These are phyloP conservation scores for Mucor indicus DNA, from an alignment of 371 early-diverging fungal genomes.

Conservation along the genomic window DNA sequence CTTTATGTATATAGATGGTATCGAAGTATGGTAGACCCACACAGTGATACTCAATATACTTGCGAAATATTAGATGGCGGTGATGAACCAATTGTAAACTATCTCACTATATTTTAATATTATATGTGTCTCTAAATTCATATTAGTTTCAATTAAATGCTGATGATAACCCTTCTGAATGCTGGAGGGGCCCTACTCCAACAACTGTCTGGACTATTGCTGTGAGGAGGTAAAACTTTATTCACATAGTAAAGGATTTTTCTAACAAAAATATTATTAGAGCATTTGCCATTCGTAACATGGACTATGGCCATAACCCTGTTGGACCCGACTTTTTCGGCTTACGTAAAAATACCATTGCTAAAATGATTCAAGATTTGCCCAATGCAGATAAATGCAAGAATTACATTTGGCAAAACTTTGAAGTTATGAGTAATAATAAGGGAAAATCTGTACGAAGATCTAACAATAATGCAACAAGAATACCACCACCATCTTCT, in stretches of 20 bases:
- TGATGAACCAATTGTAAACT: slow-evolving; percentile 61
- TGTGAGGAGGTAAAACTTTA: slow-evolving; percentile 35
- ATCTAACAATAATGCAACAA: too few species aligned
- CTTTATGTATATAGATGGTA: slow-evolving; percentile 59
- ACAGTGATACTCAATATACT: slow-evolving; percentile 61
- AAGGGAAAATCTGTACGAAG: slow-evolving; percentile 27
- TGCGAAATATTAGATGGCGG: slow-evolving; percentile 80
- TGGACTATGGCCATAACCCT: slow-evolving; percentile 73
- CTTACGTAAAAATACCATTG: slow-evolving; percentile 79
- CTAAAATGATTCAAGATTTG: slow-evolving; percentile 85
- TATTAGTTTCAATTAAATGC: slow-evolving; percentile 34
- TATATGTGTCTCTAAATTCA: background rate
- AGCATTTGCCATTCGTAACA: slow-evolving; percentile 64
- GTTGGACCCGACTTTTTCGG: slow-evolving; percentile 92
- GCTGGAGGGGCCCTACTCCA: slow-evolving; percentile 36
- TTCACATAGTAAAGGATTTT: too few species aligned
- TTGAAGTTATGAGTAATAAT: slow-evolving; percentile 38
- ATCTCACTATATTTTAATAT: background rate
- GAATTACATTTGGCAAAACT: slow-evolving; percentile 69
- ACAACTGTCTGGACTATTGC: slow-evolving; percentile 44
- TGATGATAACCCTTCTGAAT: slow-evolving; percentile 37
- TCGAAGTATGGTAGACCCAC: slow-evolving; percentile 71
- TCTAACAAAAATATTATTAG: slow-evolving; percentile 3
- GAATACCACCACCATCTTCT: too few species aligned
- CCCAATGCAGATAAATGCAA: slow-evolving; percentile 72